Evolutionary conservation across 2,329 filamentous ascomycete genomes (phyloP), one percentile per base, ranked within the genome.

Genomic region (Aspergillus tubingensis): DNA sequence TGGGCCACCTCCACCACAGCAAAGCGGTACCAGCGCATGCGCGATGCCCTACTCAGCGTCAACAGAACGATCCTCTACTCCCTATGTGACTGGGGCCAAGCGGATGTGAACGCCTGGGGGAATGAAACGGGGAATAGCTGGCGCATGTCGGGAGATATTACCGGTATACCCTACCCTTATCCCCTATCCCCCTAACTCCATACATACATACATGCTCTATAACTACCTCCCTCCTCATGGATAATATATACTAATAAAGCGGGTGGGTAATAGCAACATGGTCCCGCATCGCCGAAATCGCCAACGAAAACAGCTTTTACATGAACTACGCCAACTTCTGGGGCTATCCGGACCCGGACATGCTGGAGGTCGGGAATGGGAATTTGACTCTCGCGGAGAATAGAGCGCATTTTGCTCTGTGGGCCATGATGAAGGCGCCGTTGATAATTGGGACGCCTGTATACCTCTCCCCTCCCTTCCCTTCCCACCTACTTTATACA

Each of bases 31-130:
- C 67, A 66, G 4, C 62, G 67, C 19, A 86, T 87, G 84, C 76
- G 81, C n/a, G 79, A 85, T 67, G 82, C 82, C 0, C 73, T 86
- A 3, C 66, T 77, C 1, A 75, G 59, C 4, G 77, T 80, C 55
- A 73, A 79, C 51, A 74, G 78, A 13, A 75, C 78, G 0, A 85
- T 86, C 11, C 68, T 82, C 3, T 85, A 81, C 69, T 81, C 76
- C 10, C 72, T 86, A 13, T 86, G 83, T 67, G 77, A 81, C 30
- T 86, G 84, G 83, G 84, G 84, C 3, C 68, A 77, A 15, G 82
- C 80, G 0, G 74, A 80, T 15, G 82, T 85, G 3, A 77, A 80
- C 55, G 67, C 69, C 3, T 86, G 83, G 82, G 84, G 80, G 6
- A 79, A 79, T 57, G 65, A 70, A 5, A 81, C 79, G 0, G 83